Percentiles rank a stretch among this genome's conserved stretches.
Evolutionary conservation across 2,329 filamentous ascomycete species (phyloP).

Genomic region (Calonectria montana): DNA sequence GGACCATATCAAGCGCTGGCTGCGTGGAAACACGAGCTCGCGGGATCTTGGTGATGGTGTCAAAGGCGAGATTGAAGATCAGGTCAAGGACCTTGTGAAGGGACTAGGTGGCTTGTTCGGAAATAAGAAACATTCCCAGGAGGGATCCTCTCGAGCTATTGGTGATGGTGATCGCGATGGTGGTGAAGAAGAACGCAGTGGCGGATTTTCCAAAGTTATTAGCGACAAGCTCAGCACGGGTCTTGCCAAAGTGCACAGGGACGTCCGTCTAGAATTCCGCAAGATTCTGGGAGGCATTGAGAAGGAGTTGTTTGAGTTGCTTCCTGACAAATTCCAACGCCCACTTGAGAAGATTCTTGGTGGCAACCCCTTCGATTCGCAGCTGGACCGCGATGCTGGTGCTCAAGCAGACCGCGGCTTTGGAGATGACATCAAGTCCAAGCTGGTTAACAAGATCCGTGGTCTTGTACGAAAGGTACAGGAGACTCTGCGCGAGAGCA

Average conservation of each 20-base stretch:
- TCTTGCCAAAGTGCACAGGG: conserved; percentile 55
- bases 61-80: conserved; percentile 57
- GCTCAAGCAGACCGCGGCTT: conserved; percentile 51
- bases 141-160: conserved; percentile 46
- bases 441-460: conserved; percentile 58
- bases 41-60: conserved; percentile 56
- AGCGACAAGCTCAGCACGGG: conserved; percentile 60
- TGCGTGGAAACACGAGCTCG: conserved; percentile 55
- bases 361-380: conserved; percentile 58
- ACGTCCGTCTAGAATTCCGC: conserved; percentile 59
- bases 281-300: conserved; percentile 56
- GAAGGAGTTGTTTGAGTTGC: conserved; percentile 57
- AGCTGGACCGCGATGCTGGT: conserved; percentile 52
- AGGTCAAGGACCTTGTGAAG: conserved; percentile 58
- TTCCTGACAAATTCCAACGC: conserved; percentile 56
- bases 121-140: conserved; percentile 48
- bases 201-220: conserved; percentile 58
- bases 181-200: conserved; percentile 41
- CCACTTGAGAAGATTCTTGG: conserved; percentile 59
- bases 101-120: conserved; percentile 56
- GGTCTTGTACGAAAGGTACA: conserved; percentile 57
- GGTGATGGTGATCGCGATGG: conserved; percentile 44
- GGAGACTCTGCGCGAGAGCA: conserved; percentile 57
- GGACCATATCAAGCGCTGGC: conserved; percentile 60
- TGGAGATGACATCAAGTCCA: conserved; percentile 56